Evolutionary conservation across 352 stramenopile genomes (phyloP).

Genomic region (Globisporangium heterothallicum): DNA sequence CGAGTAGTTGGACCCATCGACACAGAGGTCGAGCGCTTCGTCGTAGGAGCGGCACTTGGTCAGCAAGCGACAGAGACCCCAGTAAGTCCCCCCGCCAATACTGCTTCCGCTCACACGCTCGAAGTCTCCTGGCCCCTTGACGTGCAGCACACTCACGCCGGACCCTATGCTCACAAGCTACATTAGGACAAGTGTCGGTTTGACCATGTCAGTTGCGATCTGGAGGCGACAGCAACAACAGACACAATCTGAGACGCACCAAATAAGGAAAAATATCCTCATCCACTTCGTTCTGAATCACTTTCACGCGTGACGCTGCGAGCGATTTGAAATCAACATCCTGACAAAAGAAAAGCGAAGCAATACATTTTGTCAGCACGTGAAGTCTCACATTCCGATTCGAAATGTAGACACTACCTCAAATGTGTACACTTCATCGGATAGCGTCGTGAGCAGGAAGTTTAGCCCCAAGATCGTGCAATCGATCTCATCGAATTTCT

Average conservation of each 20-base stretch:
- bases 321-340: constrained; percentile 81
- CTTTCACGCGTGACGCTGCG: constrained; percentile 65
- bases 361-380: neutral
- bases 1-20: constrained; percentile 71
- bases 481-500: constrained; percentile 93
- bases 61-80: constrained; percentile 94
- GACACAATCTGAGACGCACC: constrained; percentile 29
- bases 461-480: constrained; percentile 96
- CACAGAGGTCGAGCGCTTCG: constrained; percentile 76
- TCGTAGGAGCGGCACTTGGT: constrained; percentile 87
- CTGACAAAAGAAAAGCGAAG: constrained; percentile 16
- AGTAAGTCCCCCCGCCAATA: constrained; percentile 99
- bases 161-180: constrained; percentile 97
- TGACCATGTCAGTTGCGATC: too few relatives aligned
- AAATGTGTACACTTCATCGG: constrained; percentile 98
- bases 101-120: constrained; percentile 97
- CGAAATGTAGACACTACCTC: constrained; percentile 79
- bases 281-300: constrained; percentile 70
- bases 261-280: constrained; percentile 84
- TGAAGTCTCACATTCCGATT: neutral
- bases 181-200: too few relatives aligned
- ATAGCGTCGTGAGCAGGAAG: constrained; percentile 93
- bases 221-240: too few relatives aligned
- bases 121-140: constrained; percentile 91
- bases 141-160: constrained; percentile 95